These are phyloP conservation scores for Boletus pseudopeckii DNA, from an alignment of 768 basidiomycete species.

Conservation along the genomic window DNA sequence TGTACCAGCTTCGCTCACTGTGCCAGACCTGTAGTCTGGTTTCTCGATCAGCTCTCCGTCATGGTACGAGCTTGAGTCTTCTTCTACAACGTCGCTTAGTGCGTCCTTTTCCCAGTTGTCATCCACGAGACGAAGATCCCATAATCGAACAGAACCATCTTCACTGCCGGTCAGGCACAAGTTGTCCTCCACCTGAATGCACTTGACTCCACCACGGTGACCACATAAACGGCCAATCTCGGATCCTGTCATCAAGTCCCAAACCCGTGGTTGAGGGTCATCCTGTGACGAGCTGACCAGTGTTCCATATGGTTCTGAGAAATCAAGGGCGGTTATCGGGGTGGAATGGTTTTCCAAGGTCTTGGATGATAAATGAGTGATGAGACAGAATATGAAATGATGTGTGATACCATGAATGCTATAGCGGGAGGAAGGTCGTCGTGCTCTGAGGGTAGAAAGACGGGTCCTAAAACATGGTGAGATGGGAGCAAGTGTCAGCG, in stretches of 20 bases:
- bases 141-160: constrained; percentile 81
- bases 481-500: neutral
- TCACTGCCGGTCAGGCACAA: constrained; percentile 88
- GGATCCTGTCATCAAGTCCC: constrained; percentile 89
- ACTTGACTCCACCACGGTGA: constrained; percentile 78
- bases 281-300: constrained; percentile 86
- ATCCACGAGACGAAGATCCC: constrained; percentile 87
- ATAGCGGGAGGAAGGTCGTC: constrained; percentile 91
- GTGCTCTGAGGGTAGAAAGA: constrained; percentile 96
- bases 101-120: constrained; percentile 58
- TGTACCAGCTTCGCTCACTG: constrained; percentile 38
- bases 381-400: neutral
- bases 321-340: constrained; percentile 86
- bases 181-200: constrained; percentile 88
- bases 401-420: constrained; percentile 83
- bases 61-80: constrained; percentile 41
- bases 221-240: constrained; percentile 85
- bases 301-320: constrained; percentile 94
- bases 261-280: constrained; percentile 84
- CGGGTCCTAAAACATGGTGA: constrained; percentile 59
- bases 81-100: constrained; percentile 62
- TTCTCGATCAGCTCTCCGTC: constrained; percentile 39
- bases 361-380: constrained; percentile 39
- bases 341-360: constrained; percentile 78
- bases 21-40: constrained; percentile 38